Base-by-base conservation (phyloP, 2,329 filamentous ascomycete species). In the Ampelomyces quisqualis region DNA sequence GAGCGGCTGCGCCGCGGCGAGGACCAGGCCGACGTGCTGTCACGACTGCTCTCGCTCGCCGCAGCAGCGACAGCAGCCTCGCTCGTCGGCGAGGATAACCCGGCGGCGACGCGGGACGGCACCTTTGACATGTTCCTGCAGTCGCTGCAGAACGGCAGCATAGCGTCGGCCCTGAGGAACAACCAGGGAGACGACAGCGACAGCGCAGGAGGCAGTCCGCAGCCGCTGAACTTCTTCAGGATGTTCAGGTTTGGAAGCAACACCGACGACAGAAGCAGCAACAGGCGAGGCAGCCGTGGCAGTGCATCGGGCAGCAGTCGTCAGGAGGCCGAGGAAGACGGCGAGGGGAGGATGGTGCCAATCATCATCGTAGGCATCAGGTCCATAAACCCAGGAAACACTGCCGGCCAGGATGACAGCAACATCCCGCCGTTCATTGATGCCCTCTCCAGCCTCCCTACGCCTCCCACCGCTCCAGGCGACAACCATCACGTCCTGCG, bases 351-450 rank as follows among this genome's bases (percentile, higher is more conserved):
- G 15, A 83, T 82, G 66, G 79, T 85, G 26, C 84, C 83, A 7
- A 77, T 86, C 47, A 84, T 86, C 29, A 82, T 86, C 37, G 82
- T 86, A 27, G 83, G 83, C 38, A 84, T 86, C 40, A 73, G 82
- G 38, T 84, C 82, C 18, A 81, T 85, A 43, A 80, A 77, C 21
- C 76, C 80, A 14, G 67, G 65, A 34, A 72, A 71, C 18, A 73
- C 71, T 48, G 69, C 71, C 10, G 64, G 70, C 17, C 69, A 70
- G 14, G 69, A 71, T 54, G 60, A 72, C 53, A 53, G 47, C 41
- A 65, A 69, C 53, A 69, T 74, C 45, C 73, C 69, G 15, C 73
- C 73, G 11, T 76, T 77, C 63, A 68, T 76, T 36, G 74, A 77
- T 42, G 72, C 73, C 20, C 68, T 77, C n/a, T 74, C 72, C 13